Base-by-base conservation (phyloP, 2,329 filamentous ascomycete species). In the Paecilomyces sp. region DNA sequence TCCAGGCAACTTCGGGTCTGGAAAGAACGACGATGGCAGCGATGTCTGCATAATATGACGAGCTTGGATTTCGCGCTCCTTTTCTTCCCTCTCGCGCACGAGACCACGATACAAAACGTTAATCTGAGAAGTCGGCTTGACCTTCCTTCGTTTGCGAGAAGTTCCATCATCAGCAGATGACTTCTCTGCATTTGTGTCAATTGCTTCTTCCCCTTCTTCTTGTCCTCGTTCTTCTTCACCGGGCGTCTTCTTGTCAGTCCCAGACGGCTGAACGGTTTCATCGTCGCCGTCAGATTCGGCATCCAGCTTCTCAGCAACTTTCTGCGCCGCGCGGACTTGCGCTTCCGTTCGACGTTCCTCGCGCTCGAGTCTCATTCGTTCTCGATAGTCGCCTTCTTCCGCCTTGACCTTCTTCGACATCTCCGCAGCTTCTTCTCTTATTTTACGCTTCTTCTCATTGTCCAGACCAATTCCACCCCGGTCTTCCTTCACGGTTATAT, bases 401-500 rank as follows among this genome's bases (percentile, higher is more conserved):
- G 83, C 82, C 71, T 85, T 86, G 13, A 80, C 75, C 70, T 79
- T 82, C 74, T 91, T 91, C 56, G 79, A 76, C 47, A 80, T 70
- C 34, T 75, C 73, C 64, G 83, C 84, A 3, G 82, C 83, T 58
- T 85, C 83, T 72, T 91, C 88, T 52, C 83, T 77, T 24, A 83
- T 75, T 70, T 89, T 92, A 64, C 91, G 82, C 79, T 96, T 96
- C 77, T 88, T 88, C 73, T 94, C 91, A 3, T 83, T 86, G 64
- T 94, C 91, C 67, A 93, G 76, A 0, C 94, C 93, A 64, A 97
- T 91, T 1, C 93, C 94, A 15, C 86, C 88, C 2, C 89, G 83
- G 67, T 89, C 89, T 57, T 92, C 89, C 72, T 94, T 95, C 69
- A 95, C 76, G 60, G 82, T 81, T 55, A 96, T 80, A 34, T 84